Evolutionary conservation across 2,329 filamentous ascomycete genomes (phyloP).

Genomic region (Alternaria metachromatica): DNA sequence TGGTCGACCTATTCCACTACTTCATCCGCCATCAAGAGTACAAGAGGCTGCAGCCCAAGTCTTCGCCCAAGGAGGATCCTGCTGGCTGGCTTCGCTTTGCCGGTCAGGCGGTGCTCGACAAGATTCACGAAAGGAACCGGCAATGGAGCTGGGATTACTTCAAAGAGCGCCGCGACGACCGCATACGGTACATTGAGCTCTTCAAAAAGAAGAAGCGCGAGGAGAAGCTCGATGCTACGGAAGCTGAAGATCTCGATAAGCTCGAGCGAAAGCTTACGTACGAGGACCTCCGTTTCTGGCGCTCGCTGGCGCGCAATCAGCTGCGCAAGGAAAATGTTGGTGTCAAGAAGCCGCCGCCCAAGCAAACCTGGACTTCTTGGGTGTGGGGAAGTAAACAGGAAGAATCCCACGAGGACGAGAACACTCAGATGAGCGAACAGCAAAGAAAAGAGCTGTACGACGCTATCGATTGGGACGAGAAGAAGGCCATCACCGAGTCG

Average conservation of each 20-base stretch:
- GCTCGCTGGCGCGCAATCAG: conserved; percentile 91
- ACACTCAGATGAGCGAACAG: conserved; percentile 86
- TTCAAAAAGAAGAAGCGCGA: conserved; percentile 92
- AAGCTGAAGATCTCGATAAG: conserved; percentile 73
- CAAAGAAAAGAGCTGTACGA: conserved; percentile 96
- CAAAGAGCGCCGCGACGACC: conserved; percentile 88
- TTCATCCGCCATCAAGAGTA: conserved; percentile 98
- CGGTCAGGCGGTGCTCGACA: conserved; percentile 83
- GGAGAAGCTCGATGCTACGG: conserved; percentile 69
- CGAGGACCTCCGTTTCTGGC: conserved; percentile 96
- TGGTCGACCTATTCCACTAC: conserved; percentile 98
- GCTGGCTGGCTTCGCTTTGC: conserved; percentile 93
- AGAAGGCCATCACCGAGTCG: conserved; percentile 83
- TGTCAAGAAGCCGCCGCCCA: conserved; percentile 75
- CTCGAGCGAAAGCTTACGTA: conserved; percentile 90
- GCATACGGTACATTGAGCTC: conserved; percentile 84
- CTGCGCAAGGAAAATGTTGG: conserved; percentile 93
- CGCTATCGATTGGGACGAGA: conserved; percentile 98
- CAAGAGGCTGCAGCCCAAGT: conserved; percentile 88
- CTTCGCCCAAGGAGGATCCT: conserved; percentile 85
- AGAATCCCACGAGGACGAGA: conserved; percentile 71
- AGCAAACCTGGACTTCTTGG: conserved; percentile 91
- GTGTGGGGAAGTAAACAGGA: conserved; percentile 73
- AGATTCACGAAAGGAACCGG: conserved; percentile 93
- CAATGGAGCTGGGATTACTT: conserved; percentile 98